Percentiles rank a stretch among this genome's conserved stretches.
Conservation (phyloP, 2,329 filamentous ascomycete genomes). For the Delphinella strobiligena region DNA sequence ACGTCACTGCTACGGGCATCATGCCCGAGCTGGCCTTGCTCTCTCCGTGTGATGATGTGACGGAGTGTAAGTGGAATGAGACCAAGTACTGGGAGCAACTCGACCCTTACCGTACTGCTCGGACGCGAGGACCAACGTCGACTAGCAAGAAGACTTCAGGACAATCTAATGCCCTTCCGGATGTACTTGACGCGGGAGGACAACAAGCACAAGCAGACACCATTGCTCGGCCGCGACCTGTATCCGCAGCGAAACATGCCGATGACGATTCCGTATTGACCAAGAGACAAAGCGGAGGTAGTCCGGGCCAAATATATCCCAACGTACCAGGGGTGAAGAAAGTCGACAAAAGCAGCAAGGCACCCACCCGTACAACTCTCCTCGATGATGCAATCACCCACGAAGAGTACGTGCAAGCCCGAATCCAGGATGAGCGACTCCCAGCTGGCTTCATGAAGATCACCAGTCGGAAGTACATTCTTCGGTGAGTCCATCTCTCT, state of each 20-base stretch:
- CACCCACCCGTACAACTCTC: constrained; percentile 13
- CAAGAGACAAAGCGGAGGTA: neutral
- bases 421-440: constrained; percentile 27
- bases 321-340: neutral
- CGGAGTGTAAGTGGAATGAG: constrained; percentile 31
- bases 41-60: constrained; percentile 30
- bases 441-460: constrained; percentile 29
- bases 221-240: neutral
- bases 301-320: neutral
- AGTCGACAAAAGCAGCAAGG: neutral
- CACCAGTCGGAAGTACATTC: constrained; percentile 25
- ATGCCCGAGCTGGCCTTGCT: constrained; percentile 40
- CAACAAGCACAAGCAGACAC: neutral
- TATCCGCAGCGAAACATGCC: neutral
- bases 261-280: neutral
- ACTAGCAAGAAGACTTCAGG: too few relatives aligned
- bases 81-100: constrained; percentile 31
- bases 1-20: constrained; percentile 36
- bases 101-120: constrained; percentile 15
- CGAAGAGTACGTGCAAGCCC: constrained; percentile 19
- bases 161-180: neutral
- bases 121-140: too few relatives aligned
- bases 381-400: constrained; percentile 15
- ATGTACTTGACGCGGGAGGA: neutral
- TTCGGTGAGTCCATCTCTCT: constrained; percentile 19